Evolutionary conservation across 768 basidiomycete species (phyloP), one percentile per base, ranked within the genome.

Genomic region (Amanita pseudoporphyria): DNA sequence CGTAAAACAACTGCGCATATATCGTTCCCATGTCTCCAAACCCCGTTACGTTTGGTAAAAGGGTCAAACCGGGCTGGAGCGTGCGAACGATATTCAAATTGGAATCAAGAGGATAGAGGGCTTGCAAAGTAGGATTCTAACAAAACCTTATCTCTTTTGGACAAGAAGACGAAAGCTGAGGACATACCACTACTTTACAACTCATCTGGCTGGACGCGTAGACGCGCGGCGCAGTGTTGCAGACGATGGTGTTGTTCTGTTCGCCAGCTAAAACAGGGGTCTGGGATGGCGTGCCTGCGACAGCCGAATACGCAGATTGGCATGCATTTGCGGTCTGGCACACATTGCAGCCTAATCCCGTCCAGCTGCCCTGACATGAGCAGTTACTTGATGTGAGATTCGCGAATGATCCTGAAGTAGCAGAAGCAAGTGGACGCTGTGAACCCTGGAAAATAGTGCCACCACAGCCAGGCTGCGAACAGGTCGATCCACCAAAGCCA

Each of bases 91-190:
- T 84, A 53, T 84, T 89, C 22, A 96, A 72, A 5, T 75, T 81
- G 0, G 90, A 78, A 5, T 68, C 59, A n/a, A 75, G 67, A 1
- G 92, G 85, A 60, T 73, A 96, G 13, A 95, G 56, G 0, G 72
- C 70, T 71, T 88, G 83, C 1, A 97, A 68, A 0, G 89, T 93
- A 1, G 89, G 87, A 58, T 94, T 91, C 89, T 93, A 47, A 6
- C 9, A 39, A 16, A 47, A 28, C 13, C 48, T 49, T 18, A 49
- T 35, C 37, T 38, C 13, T 12, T 19, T 22, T 30, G 22, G 28
- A 22, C n/a, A 30, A 21, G 6, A 26, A n/a, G 19, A 47, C 30
- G 31, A 38, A 47, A 4, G 4, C 7, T 14, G 7, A 21, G 9
- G 2, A 76, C 84, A 48, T 65, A 91, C 91, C 50, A 78, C 71